Conservation (phyloP, 805 yeast genomes). For the Myxozyma geophila region DNA sequence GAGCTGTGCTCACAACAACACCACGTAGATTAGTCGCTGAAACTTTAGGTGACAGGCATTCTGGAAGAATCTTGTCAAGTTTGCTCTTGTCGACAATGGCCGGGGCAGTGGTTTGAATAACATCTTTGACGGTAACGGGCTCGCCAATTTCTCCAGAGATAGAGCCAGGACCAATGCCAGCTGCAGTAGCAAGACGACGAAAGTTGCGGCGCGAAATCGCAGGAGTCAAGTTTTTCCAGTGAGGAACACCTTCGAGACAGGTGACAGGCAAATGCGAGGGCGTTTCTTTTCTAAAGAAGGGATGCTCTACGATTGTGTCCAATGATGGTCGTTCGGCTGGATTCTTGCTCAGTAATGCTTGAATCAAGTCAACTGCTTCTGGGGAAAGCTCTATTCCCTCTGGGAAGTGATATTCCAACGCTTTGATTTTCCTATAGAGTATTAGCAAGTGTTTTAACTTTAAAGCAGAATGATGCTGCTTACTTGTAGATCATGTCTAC, state of each 20-base stretch:
- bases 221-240: slow-evolving; percentile 47
- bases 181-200: slow-evolving; percentile 26
- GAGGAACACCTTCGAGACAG: slow-evolving; percentile 67
- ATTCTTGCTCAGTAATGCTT: slow-evolving; percentile 71
- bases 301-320: slow-evolving; percentile 75
- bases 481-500: slow-evolving; percentile 83
- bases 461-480: background rate
- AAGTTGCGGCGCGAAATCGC: slow-evolving; percentile 30
- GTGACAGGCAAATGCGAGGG: slow-evolving; percentile 70
- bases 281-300: slow-evolving; percentile 87
- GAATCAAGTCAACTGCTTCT: slow-evolving; percentile 74
- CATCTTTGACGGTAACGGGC: slow-evolving; percentile 25
- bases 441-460: background rate
- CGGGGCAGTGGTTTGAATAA: slow-evolving; percentile 7
- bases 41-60: slow-evolving; percentile 31
- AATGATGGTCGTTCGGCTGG: slow-evolving; percentile 80
- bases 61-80: slow-evolving; percentile 26
- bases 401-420: slow-evolving; percentile 81
- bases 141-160: slow-evolving; percentile 25
- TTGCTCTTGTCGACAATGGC: slow-evolving; percentile 9
- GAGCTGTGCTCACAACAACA: slow-evolving; percentile 22
- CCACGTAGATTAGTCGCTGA: slow-evolving; percentile 21
- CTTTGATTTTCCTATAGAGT: slow-evolving; percentile 57
- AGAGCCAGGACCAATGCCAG: slow-evolving; percentile 36
- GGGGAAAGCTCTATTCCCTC: slow-evolving; percentile 62